A percentile compares a stretch with the other conserved stretches of the same genome.
Evolutionary conservation across 2,329 filamentous ascomycete genomes (phyloP).

Genomic region (Onygena corvina): DNA sequence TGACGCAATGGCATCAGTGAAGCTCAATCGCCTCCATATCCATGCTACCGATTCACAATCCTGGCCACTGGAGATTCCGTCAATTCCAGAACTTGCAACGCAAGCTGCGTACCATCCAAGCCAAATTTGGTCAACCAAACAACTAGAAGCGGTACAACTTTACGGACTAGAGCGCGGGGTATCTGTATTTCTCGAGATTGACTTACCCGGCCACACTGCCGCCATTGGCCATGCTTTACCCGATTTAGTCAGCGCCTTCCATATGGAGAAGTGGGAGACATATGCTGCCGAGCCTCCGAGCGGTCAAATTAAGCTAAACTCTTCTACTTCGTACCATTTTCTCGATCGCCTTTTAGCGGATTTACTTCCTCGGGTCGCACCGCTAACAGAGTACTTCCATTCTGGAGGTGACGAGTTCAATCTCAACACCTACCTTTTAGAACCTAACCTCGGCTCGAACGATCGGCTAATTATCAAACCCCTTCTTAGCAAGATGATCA

Average conservation of each 20-base stretch:
- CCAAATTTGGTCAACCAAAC: constrained; percentile 54
- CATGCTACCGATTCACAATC: constrained; percentile 39
- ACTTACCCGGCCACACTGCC: constrained; percentile 69
- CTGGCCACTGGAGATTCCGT: constrained; percentile 57
- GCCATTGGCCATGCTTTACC: constrained; percentile 55
- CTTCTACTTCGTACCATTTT: constrained; percentile 56
- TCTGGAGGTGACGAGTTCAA: constrained; percentile 83
- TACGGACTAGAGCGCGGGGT: constrained; percentile 60
- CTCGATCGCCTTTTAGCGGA: constrained; percentile 62
- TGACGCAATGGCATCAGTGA: constrained; percentile 50
- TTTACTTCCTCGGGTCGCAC: constrained; percentile 56
- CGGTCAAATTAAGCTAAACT: constrained; percentile 64
- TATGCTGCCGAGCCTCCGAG: constrained; percentile 46
- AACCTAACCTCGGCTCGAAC: constrained; percentile 59
- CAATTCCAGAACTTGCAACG: constrained; percentile 55
- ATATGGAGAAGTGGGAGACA: constrained; percentile 41
- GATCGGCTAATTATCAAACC: constrained; percentile 54
- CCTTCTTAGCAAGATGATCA: constrained; percentile 65
- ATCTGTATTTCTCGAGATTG: constrained; percentile 62
- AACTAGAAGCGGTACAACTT: constrained; percentile 55
- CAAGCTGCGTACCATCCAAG: constrained; percentile 61
- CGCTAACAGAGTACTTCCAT: constrained; percentile 67
- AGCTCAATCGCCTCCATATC: constrained; percentile 41
- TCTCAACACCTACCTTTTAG: constrained; percentile 58
- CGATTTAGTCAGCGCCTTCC: constrained; percentile 56